Conservation (phyloP, 1,284 basidiomycete genomes). For the Ustilago trichophora region DNA sequence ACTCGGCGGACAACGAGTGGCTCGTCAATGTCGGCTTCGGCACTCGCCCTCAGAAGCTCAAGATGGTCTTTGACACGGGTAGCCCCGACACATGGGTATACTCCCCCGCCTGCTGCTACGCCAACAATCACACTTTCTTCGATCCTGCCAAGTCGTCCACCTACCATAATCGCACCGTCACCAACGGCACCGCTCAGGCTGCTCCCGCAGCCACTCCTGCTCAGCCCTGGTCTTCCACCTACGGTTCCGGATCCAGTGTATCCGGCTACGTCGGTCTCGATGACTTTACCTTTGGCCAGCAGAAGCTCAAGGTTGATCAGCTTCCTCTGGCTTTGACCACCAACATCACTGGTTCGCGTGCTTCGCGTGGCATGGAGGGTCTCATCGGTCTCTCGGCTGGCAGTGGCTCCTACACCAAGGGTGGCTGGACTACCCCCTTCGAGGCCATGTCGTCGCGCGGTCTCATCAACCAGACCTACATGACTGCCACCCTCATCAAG, state of each 20-base stretch:
- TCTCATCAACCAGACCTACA: slow-evolving; percentile 43
- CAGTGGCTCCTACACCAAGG: slow-evolving; percentile 24
- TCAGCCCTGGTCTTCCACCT: slow-evolving; percentile 41
- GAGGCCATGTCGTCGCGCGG: slow-evolving; percentile 49
- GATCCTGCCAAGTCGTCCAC: slow-evolving; percentile 38
- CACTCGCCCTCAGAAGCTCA: slow-evolving; percentile 31
- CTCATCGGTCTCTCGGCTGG: slow-evolving; percentile 49
- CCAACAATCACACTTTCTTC: slow-evolving; percentile 49
- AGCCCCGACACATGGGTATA: slow-evolving; percentile 53
- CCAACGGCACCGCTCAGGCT: slow-evolving; percentile 11
- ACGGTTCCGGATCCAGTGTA: slow-evolving; percentile 35
- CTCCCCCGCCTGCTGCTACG: slow-evolving; percentile 54
- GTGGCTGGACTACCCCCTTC: slow-evolving; percentile 54
- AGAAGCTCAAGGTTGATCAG: slow-evolving; percentile 25
- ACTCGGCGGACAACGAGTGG: slow-evolving; percentile 54
- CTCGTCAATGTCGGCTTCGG: slow-evolving; percentile 55
- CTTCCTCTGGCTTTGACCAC: slow-evolving; percentile 45
- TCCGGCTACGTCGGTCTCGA: slow-evolving; percentile 54
- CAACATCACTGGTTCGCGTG: slow-evolving; percentile 41
- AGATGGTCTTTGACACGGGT: slow-evolving; percentile 55
- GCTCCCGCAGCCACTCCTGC: slow-evolving; percentile 32
- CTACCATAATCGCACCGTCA: slow-evolving; percentile 49
- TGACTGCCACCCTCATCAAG: slow-evolving; percentile 50
- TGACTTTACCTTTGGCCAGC: slow-evolving; percentile 41
- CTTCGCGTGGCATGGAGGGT: slow-evolving; percentile 51